Evolutionary conservation across 306 rosid genomes (phyloP), one percentile per base, ranked within the genome.

Genomic region (Trifolium repens): DNA sequence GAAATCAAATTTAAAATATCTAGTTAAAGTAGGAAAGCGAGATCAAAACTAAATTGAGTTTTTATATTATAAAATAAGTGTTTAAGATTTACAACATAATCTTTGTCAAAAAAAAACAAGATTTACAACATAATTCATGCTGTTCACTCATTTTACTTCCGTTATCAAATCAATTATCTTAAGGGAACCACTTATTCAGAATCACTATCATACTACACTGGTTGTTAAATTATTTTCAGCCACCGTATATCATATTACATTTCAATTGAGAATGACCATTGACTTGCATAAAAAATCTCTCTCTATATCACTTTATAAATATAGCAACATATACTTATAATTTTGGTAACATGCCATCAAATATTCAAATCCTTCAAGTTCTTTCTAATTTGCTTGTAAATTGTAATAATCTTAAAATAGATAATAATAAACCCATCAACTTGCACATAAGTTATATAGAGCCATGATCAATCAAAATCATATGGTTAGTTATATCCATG

Each of bases 251-350:
- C 74, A 16, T 35, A 65, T 54, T 9, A 76, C 59, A 24, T 66
- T 76, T 66, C 32, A 42, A 27, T 32, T 63, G 47, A 17, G 49
- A 66, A 82, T 67, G 30, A 78, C 55, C 79, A 58, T 72, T 59
- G 76, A 73, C 57, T 57, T 37, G 35, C 60, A 7, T 11, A 15
- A 72, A 77, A 67, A 27, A 27, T 27, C 67, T 72, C 74, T 72
- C 74, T 72, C 22, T 2, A 43, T 32, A 32, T 72, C 75, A 72
- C n/a, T 65, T 46, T 46, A 71, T 30, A 35, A 4, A 32, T 30
- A 37, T 2, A 8, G 7, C 65, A 59, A 59, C 12, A 27, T 59
- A 22, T 8, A 16, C 59, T 27, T 9, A 19, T 22, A 22, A 9
- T 57, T 57, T 57, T 57, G 35, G 63, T 57, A 27, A 57, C 35